Base-by-base conservation (phyloP, 108 stramenopile species). In the Cyclotella sp. region DNA sequence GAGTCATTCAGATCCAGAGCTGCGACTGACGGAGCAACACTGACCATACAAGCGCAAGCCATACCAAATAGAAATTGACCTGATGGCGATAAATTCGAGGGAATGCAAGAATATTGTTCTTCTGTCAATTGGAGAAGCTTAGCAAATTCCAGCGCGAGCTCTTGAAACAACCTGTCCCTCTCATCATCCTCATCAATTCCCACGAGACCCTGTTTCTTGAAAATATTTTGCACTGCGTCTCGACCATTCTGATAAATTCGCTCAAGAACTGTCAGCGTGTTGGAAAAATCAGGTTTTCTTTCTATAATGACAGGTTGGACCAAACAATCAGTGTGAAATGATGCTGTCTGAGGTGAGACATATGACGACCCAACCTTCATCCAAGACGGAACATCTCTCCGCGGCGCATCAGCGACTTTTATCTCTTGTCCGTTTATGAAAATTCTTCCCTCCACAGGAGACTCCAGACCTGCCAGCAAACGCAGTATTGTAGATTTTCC, bases 401-500 rank as follows among this genome's bases (percentile, higher is more conserved):
- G 21, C 61, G 41, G 44, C 9, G 9, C 64, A 0, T 10, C 39
- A 19, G 45, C 9, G 12, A 27, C 16, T 29, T 51, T n/a, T 19
- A 64, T 44, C 54, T 34, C 41, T n/a, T 28, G 61, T 4, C 73
- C 82, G 63, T 79, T 75, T 21, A 79, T 62, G 0, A 62, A 16
- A 26, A 83, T 60, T 39, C 42, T 59, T 57, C 82, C 78, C 16
- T 44, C 39, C 15, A 26, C 63, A 28, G 72, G 78, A 40, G 28
- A 44, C 41, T 83, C 82, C 22, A 64, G 44, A 13, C 78, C 78
- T 26, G 82, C 72, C 29, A 83, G 43, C 22, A 83, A 39, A 47
- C 82, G 77, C 52, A 83, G 47, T 44, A 79, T 46, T 44, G 82
- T 69, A 39, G 73, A 69, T 68, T 83, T 83, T 14, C 82, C 82